Evolutionary conservation across 2,329 filamentous ascomycete species (phyloP).

Genomic region (Stagonosporopsis tanaceti): DNA sequence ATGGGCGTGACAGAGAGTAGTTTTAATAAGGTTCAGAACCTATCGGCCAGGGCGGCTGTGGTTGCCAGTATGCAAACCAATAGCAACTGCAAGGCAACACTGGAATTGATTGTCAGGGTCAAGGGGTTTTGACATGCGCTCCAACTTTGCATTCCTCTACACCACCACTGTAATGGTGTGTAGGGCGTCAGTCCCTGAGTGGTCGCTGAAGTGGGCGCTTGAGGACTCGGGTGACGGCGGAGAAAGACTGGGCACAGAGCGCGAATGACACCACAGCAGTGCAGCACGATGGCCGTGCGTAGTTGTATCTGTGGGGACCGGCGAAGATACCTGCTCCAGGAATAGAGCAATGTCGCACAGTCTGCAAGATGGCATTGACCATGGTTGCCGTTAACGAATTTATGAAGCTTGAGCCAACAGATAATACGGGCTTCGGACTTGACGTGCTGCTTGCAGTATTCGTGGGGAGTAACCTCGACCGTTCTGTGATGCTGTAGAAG

Average conservation of each 20-base stretch:
- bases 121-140: conserved; percentile 13
- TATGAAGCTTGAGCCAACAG: conserved; percentile 6
- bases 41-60: conserved; percentile 12
- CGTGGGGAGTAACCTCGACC: not conserved
- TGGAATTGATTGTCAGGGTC: conserved; percentile 4
- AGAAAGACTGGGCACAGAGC: conserved; percentile 11
- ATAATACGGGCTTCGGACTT: conserved; percentile 16
- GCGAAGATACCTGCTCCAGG: conserved; percentile 17
- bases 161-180: conserved; percentile 8
- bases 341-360: conserved; percentile 21
- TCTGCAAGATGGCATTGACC: conserved; percentile 15
- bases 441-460: conserved; percentile 3
- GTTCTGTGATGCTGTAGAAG: conserved; percentile 1
- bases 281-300: conserved; percentile 14
- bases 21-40: conserved; percentile 13
- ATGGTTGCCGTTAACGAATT: conserved; percentile 7
- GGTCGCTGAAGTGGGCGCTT: conserved; percentile 6
- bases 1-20: conserved; percentile 4
- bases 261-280: conserved; percentile 16
- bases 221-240: conserved; percentile 11
- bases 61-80: conserved; percentile 9
- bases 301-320: conserved; percentile 19
- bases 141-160: conserved; percentile 2
- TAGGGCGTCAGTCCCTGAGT: conserved; percentile 11
- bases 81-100: conserved; percentile 5